Evolutionary conservation across 2,329 filamentous ascomycete species (phyloP).

Genomic region (Calonectria crousiana): DNA sequence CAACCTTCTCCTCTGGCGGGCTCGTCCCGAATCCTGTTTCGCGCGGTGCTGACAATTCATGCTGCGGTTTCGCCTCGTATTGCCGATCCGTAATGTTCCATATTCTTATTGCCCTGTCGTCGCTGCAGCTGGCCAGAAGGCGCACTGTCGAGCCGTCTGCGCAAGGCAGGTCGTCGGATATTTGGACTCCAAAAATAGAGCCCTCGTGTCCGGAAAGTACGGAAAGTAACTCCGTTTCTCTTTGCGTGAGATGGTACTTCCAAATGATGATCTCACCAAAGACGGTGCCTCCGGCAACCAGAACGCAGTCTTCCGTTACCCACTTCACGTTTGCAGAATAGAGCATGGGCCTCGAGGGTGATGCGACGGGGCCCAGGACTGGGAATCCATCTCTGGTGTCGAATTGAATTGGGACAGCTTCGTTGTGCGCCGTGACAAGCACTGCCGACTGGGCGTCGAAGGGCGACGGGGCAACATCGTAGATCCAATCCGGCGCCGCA

Average conservation of each 20-base stretch:
- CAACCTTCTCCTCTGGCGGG: constrained; percentile 38
- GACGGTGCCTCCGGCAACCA: constrained; percentile 90
- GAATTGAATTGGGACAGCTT: constrained; percentile 68
- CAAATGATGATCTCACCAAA: constrained; percentile 96
- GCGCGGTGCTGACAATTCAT: constrained; percentile 52
- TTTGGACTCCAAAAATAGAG: constrained; percentile 89
- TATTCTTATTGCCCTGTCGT: constrained; percentile 88
- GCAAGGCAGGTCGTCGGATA: constrained; percentile 68
- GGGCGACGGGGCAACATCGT: constrained; percentile 72
- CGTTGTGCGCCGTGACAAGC: constrained; percentile 89
- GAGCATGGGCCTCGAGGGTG: constrained; percentile 84
- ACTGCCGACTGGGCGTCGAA: constrained; percentile 59
- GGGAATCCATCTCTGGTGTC: constrained; percentile 47
- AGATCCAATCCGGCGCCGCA: constrained; percentile 79
- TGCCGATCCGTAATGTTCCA: constrained; percentile 81
- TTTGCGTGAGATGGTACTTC: constrained; percentile 69
- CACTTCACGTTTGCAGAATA: constrained; percentile 85
- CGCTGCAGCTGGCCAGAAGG: constrained; percentile 91
- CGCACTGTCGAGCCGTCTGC: constrained; percentile 58
- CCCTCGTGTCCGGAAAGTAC: constrained; percentile 83
- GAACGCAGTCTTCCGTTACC: constrained; percentile 67
- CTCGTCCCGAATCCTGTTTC: constrained; percentile 73
- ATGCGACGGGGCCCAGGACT: constrained; percentile 63
- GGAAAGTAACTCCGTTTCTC: constrained; percentile 57
- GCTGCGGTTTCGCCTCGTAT: constrained; percentile 4